phyloP scores from a whole-genome alignment of 139 green algal genomes.

The Desmodesmus armatus region DNA sequence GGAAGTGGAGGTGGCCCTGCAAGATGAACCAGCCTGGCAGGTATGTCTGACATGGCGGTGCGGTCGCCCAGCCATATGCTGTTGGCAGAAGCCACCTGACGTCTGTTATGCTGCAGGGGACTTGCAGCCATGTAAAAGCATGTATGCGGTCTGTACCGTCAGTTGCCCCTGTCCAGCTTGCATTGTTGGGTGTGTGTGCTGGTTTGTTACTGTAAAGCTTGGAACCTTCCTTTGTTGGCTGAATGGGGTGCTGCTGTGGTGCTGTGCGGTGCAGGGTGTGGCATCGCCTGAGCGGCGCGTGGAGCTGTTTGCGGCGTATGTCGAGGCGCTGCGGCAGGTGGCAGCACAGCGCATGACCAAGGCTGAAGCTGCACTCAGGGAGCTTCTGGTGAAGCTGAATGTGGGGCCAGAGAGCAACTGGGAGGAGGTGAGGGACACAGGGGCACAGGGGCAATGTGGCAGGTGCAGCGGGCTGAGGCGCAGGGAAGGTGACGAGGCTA shows the following conservation, averaged over 20 bases:
- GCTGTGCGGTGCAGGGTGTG: slow-evolving; percentile 9
- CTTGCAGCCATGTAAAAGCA: too few relatives aligned
- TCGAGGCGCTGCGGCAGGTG: slow-evolving; percentile 33
- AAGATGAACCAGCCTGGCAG: slow-evolving; percentile 10
- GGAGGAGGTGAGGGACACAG: slow-evolving; percentile 10
- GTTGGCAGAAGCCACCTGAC: too few relatives aligned
- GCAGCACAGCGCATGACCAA: background rate
- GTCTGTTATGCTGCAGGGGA: too few relatives aligned
- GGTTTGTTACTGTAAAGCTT: background rate
- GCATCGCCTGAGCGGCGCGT: background rate
- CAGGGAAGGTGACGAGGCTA: too few relatives aligned
- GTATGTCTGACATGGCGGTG: too few relatives aligned
- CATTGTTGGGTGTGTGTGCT: background rate
- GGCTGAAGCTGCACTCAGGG: background rate
- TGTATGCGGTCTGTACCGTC: too few relatives aligned
- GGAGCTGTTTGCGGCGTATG: slow-evolving; percentile 55
- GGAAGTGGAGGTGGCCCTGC: background rate
- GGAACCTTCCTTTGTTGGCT: slow-evolving; percentile 3
- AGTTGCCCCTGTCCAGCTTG: too few relatives aligned
- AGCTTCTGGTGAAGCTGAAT: slow-evolving; percentile 35
- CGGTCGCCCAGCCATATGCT: too few relatives aligned
- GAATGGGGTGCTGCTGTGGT: background rate
- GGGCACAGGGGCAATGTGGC: too few relatives aligned
- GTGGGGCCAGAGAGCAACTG: slow-evolving; percentile 38
- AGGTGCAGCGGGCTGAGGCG: too few relatives aligned